A percentile compares a stretch with the other conserved stretches of the same genome.
Evolutionary conservation across 768 basidiomycete genomes (phyloP).

Genomic region (Calocybe indica): DNA sequence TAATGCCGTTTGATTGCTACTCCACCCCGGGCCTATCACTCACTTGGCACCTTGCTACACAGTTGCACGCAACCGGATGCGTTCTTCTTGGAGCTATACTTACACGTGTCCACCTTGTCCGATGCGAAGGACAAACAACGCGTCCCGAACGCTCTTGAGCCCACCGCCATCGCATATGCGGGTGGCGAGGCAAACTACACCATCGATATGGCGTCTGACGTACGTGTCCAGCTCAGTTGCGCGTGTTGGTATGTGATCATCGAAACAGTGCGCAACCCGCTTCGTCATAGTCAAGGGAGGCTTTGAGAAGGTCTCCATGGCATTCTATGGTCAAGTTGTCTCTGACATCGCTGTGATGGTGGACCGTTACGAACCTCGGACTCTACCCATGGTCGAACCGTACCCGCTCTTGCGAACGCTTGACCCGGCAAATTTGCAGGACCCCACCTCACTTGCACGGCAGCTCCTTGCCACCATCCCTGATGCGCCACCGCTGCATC

Average conservation of each 20-base stretch:
- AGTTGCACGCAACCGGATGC: conserved; percentile 69
- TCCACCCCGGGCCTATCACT: not conserved
- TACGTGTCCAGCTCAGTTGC: conserved; percentile 20
- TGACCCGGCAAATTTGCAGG: conserved; percentile 53
- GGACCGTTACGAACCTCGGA: conserved; percentile 31
- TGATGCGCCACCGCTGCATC: conserved; percentile 53
- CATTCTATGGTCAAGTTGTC: conserved; percentile 53
- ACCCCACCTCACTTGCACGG: conserved; percentile 59
- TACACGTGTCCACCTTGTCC: conserved; percentile 42
- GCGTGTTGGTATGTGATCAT: not conserved
- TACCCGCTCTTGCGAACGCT: conserved; percentile 42
- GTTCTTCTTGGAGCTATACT: conserved; percentile 70
- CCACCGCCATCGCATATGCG: conserved; percentile 65
- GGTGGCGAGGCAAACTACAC: conserved; percentile 62
- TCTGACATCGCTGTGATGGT: conserved; percentile 32
- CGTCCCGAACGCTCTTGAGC: conserved; percentile 65
- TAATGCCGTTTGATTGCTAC: conserved; percentile 21
- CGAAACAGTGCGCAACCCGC: conserved; percentile 58
- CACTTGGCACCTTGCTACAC: conserved; percentile 7
- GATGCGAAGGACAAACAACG: conserved; percentile 54
- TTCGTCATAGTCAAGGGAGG: conserved; percentile 78
- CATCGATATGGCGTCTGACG: conserved; percentile 69
- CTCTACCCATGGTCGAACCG: conserved; percentile 27
- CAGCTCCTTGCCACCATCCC: conserved; percentile 58
- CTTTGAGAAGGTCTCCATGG: conserved; percentile 61